phyloP scores from a whole-genome alignment of 2,329 filamentous ascomycete genomes.

The Leptoxyphium fumago region DNA sequence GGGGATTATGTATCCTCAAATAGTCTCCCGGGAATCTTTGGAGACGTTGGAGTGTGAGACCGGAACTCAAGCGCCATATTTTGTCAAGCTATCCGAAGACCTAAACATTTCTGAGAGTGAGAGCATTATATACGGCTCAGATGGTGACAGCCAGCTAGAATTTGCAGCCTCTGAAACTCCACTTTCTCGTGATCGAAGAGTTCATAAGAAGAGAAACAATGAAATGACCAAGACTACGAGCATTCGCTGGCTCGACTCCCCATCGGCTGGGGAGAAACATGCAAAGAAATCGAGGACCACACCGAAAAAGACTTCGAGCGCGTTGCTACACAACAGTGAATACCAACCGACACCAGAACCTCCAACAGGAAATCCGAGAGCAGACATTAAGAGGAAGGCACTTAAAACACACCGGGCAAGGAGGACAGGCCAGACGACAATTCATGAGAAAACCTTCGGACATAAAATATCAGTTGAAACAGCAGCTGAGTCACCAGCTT shows the following conservation, averaged over 20 bases:
- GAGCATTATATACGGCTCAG: no score
- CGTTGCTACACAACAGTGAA: neutral
- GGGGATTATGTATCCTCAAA: neutral
- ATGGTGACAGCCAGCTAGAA: no score
- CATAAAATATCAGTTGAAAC: neutral
- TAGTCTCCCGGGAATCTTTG: neutral
- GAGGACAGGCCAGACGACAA: neutral
- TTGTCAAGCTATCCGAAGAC: neutral
- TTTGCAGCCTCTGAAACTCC: no score
- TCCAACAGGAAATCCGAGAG: neutral
- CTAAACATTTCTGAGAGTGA: no score
- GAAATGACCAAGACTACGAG: no score
- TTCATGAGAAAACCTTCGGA: neutral
- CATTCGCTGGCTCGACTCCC: no score
- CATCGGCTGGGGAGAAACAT: no score
- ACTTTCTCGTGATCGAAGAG: no score
- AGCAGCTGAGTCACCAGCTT: neutral
- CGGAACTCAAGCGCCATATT: neutral
- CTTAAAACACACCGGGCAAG: neutral
- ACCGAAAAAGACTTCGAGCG: no score
- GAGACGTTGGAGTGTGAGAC: neutral
- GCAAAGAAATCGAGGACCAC: no score
- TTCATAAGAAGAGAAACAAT: no score
- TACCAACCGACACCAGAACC: neutral
- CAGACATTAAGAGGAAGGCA: neutral